phyloP scores from a whole-genome alignment of 1,139 yeast genomes.

The Kazachstania sp. region DNA sequence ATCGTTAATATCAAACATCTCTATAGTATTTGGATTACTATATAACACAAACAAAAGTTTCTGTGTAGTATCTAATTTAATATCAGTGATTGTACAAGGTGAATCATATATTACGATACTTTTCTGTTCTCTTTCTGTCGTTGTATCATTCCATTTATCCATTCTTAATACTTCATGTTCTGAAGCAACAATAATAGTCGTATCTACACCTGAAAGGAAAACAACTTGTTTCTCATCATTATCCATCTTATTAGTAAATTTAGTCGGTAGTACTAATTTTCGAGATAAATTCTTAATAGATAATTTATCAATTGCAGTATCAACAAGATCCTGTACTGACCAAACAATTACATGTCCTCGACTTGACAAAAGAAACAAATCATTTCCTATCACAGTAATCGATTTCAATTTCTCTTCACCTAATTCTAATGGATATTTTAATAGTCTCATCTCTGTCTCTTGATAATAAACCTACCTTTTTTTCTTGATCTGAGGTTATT shows the following conservation, averaged over 20 bases:
- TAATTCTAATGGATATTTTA: slow-evolving; percentile 29
- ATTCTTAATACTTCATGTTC: slow-evolving; percentile 17
- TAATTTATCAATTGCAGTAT: slow-evolving; percentile 26
- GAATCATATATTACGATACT: slow-evolving; percentile 9
- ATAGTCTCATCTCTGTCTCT: slow-evolving; percentile 27
- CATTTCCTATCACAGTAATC: slow-evolving; percentile 17
- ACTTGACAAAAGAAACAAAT: slow-evolving; percentile 15
- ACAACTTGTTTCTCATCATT: slow-evolving; percentile 3
- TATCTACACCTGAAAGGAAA: slow-evolving; percentile 14
- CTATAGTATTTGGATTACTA: slow-evolving; percentile 19
- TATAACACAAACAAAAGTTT: slow-evolving; percentile 18
- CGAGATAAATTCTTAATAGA: slow-evolving; percentile 16
- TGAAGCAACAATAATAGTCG: slow-evolving; percentile 18
- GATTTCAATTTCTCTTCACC: slow-evolving; percentile 17
- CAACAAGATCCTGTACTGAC: slow-evolving; percentile 30
- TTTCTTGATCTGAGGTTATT: neutral
- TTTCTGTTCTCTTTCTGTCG: slow-evolving; percentile 2
- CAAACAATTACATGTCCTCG: slow-evolving; percentile 37
- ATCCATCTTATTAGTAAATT: slow-evolving; percentile 2
- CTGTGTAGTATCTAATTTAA: slow-evolving; percentile 18
- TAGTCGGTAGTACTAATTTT: slow-evolving; percentile 7
- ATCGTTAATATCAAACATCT: slow-evolving; percentile 13
- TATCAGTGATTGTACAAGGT: slow-evolving; percentile 26
- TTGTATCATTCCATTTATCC: slow-evolving; percentile 10
- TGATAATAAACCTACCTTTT: neutral